Evolutionary conservation across 768 basidiomycete genomes (phyloP).

Genomic region (Lyophyllum decastes): DNA sequence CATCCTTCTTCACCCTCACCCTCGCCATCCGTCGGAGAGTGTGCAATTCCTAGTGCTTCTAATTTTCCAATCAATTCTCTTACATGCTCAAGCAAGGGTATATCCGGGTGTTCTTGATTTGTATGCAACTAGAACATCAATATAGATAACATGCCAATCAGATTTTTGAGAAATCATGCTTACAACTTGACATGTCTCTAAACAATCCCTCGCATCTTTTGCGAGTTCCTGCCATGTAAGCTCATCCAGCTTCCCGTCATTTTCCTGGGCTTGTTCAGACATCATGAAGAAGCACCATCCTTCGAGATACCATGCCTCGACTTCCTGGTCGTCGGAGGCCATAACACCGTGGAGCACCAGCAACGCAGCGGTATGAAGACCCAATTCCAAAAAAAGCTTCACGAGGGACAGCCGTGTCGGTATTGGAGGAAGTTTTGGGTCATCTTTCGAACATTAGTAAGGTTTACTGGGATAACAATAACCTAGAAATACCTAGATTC

Average conservation of each 20-base stretch:
- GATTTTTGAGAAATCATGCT: constrained; percentile 16
- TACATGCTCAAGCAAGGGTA: constrained; percentile 73
- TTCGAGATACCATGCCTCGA: constrained; percentile 93
- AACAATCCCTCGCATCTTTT: constrained; percentile 74
- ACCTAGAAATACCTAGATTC: constrained; percentile 41
- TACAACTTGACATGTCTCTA: constrained; percentile 83
- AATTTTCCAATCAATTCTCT: constrained; percentile 71
- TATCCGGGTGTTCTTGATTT: constrained; percentile 74
- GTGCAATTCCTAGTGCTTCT: constrained; percentile 63
- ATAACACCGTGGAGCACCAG: constrained; percentile 78
- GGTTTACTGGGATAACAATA: neutral
- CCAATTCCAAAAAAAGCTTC: constrained; percentile 81
- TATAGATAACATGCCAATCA: neutral
- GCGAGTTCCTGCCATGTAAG: constrained; percentile 78
- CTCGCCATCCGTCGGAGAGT: constrained; percentile 59
- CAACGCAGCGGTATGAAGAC: constrained; percentile 69
- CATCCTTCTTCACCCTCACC: constrained; percentile 54
- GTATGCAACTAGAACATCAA: constrained; percentile 56
- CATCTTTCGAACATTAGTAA: constrained; percentile 42
- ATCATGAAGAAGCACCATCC: constrained; percentile 92
- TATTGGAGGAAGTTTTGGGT: constrained; percentile 69
- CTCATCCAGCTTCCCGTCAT: constrained; percentile 47
- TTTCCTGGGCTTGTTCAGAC: constrained; percentile 69
- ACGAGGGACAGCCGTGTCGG: constrained; percentile 71
- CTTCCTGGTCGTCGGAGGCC: constrained; percentile 79